Conservation (phyloP, 1,284 basidiomycete species). For the Sporisorium iseilematis-ciliati region DNA sequence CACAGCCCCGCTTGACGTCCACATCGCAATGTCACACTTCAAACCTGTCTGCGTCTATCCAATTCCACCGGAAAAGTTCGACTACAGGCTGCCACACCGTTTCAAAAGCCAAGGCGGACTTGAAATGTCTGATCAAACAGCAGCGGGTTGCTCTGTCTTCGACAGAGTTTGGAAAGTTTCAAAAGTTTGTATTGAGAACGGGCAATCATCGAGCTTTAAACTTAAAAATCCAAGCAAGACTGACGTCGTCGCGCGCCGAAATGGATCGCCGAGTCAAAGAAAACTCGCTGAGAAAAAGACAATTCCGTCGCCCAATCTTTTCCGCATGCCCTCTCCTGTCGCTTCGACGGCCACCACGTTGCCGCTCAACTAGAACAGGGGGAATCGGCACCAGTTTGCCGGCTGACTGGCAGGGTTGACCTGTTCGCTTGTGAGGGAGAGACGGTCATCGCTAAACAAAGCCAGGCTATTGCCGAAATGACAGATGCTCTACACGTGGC, state of each 20-base stretch:
- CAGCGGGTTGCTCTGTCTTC: not conserved
- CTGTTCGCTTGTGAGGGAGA: too few species aligned
- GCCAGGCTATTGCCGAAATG: too few species aligned
- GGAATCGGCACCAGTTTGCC: too few species aligned
- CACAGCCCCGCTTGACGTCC: too few species aligned
- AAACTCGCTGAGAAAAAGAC: not conserved
- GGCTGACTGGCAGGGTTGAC: too few species aligned
- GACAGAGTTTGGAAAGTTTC: not conserved
- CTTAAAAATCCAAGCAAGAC: not conserved
- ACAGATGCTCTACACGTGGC: too few species aligned
- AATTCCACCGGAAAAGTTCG: too few species aligned
- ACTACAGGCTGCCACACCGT: too few species aligned
- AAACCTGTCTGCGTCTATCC: too few species aligned
- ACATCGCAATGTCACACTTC: too few species aligned
- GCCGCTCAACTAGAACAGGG: not conserved
- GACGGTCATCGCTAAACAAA: too few species aligned
- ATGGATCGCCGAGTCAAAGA: conserved; percentile 6
- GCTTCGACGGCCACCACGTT: not conserved
- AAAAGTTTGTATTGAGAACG: not conserved
- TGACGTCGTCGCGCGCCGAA: conserved; percentile 10
- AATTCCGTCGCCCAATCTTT: not conserved
- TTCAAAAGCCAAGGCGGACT: not conserved
- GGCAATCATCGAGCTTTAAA: not conserved
- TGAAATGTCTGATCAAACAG: not conserved
- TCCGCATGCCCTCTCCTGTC: not conserved